Conservation (phyloP, 2,329 filamentous ascomycete genomes). For the Dryadomyces quercivorus region DNA sequence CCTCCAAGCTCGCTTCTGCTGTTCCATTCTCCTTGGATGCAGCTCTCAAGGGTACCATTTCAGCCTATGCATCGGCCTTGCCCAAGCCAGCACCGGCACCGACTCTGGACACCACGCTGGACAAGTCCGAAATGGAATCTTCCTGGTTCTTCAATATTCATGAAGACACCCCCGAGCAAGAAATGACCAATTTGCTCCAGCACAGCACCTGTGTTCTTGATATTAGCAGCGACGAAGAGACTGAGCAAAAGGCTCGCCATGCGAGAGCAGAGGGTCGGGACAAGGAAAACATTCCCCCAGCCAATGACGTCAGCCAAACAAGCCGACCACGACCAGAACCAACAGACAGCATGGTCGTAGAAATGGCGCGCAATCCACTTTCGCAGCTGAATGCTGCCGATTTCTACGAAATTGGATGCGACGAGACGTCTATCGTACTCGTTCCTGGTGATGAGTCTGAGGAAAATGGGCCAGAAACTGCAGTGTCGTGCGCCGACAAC, state of each 20-base stretch:
- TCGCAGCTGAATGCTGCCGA: slow-evolving; percentile 55
- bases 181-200: slow-evolving; percentile 85
- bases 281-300: slow-evolving; percentile 88
- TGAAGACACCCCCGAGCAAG: slow-evolving; percentile 80
- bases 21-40: slow-evolving; percentile 76
- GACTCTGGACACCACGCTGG: slow-evolving; percentile 20
- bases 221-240: slow-evolving; percentile 79
- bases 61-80: slow-evolving; percentile 41
- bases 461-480: neutral
- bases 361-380: slow-evolving; percentile 52
- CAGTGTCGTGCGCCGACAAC: neutral
- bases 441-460: slow-evolving; percentile 32
- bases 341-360: slow-evolving; percentile 39
- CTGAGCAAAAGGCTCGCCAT: slow-evolving; percentile 37
- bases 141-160: slow-evolving; percentile 91
- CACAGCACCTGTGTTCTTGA: slow-evolving; percentile 80
- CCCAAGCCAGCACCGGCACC: slow-evolving; percentile 10
- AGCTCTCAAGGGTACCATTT: slow-evolving; percentile 65
- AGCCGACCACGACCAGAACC: slow-evolving; percentile 12
- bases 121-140: slow-evolving; percentile 40
- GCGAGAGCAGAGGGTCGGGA: slow-evolving; percentile 51
- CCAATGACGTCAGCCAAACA: slow-evolving; percentile 50
- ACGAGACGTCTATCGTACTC: slow-evolving; percentile 48
- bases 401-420: slow-evolving; percentile 55
- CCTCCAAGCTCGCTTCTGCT: slow-evolving; percentile 36